phyloP scores from a whole-genome alignment of 2,329 filamentous ascomycete genomes.

The Escovopsis sp. region DNA sequence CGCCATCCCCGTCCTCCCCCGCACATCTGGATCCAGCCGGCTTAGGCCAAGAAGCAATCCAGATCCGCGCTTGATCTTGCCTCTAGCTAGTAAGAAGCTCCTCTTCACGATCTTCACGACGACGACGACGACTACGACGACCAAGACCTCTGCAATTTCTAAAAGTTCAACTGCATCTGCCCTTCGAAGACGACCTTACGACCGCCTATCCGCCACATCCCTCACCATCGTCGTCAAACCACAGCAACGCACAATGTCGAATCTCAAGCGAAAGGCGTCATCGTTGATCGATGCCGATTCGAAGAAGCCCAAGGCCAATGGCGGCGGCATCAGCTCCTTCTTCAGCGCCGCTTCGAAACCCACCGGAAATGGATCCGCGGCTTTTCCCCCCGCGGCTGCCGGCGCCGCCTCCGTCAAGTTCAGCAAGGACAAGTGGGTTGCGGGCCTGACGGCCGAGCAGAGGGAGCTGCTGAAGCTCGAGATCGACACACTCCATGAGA shows the following conservation, averaged over 20 bases:
- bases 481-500: constrained; percentile 82
- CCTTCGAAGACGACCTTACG: no score
- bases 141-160: no score
- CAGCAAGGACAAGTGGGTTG: constrained; percentile 84
- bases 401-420: constrained; percentile 41
- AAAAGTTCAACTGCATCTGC: no score
- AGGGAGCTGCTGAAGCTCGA: constrained; percentile 71
- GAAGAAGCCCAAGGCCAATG: constrained; percentile 62
- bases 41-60: no score
- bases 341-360: constrained; percentile 55
- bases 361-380: no score
- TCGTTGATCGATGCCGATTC: constrained; percentile 29
- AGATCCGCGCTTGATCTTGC: no score
- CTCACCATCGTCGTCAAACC: no score
- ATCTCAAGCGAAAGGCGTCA: constrained; percentile 52
- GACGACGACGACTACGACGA: no score
- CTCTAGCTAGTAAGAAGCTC: no score
- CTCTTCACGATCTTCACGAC: no score
- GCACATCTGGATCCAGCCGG: not conserved
- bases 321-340: constrained; percentile 69
- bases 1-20: constrained; percentile 4
- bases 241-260: constrained; percentile 27
- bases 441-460: constrained; percentile 64
- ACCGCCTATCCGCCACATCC: no score
- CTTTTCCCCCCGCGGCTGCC: constrained; percentile 9